phyloP scores from a whole-genome alignment of 2,329 filamentous ascomycete genomes.

The Westerdykella sp. region DNA sequence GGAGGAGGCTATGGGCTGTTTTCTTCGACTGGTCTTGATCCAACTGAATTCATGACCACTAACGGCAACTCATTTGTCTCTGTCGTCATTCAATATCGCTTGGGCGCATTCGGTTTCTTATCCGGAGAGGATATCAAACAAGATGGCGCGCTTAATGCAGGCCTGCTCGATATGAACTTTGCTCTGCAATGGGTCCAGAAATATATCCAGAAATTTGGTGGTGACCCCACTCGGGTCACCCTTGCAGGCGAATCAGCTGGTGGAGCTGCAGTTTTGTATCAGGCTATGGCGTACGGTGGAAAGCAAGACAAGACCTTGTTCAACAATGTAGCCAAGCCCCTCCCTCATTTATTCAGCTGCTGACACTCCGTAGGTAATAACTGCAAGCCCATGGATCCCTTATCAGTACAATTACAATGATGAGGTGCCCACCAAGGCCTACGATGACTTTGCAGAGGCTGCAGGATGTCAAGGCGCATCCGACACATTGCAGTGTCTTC shows the following conservation, averaged over 20 bases:
- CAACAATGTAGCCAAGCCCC: slow-evolving; percentile 17
- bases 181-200: slow-evolving; percentile 56
- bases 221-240: slow-evolving; percentile 53
- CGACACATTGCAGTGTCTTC: slow-evolving; percentile 25
- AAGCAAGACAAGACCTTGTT: slow-evolving; percentile 26
- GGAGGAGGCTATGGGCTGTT: slow-evolving; percentile 37
- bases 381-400: slow-evolving; percentile 30
- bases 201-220: slow-evolving; percentile 49
- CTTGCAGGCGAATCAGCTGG: slow-evolving; percentile 59
- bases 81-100: slow-evolving; percentile 59
- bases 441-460: slow-evolving; percentile 22
- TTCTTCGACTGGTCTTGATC: slow-evolving; percentile 24
- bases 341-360: slow-evolving; percentile 13
- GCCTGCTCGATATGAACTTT: slow-evolving; percentile 58
- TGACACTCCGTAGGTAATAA: slow-evolving; percentile 16
- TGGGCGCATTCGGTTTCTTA: slow-evolving; percentile 58
- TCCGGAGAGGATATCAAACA: slow-evolving; percentile 50
- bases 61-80: slow-evolving; percentile 48
- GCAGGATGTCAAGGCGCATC: slow-evolving; percentile 19
- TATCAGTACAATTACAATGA: slow-evolving; percentile 30
- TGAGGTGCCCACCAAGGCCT: slow-evolving; percentile 24
- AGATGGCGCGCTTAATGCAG: slow-evolving; percentile 56
- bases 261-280: slow-evolving; percentile 48
- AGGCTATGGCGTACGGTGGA: slow-evolving; percentile 39
- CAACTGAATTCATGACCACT: slow-evolving; percentile 29